phyloP scores from a whole-genome alignment of 2,329 filamentous ascomycete genomes.

The Pseudocercospora pini-densiflorae region DNA sequence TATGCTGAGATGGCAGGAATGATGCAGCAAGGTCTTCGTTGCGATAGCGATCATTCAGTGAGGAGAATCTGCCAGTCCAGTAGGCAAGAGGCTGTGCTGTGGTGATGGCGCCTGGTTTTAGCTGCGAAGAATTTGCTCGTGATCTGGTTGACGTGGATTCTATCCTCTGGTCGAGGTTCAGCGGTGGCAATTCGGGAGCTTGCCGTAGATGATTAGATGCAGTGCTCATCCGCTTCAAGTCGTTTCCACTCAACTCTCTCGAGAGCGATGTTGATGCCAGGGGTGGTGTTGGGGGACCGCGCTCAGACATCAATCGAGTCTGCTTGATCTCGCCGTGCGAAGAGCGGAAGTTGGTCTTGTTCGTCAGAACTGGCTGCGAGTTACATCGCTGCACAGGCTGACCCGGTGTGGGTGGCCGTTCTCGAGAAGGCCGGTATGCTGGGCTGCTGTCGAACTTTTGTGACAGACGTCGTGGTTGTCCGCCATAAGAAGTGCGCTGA shows the following conservation, averaged over 20 bases:
- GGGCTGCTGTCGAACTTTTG: conserved; percentile 35
- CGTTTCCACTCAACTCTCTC: neutral
- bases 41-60: conserved; percentile 60
- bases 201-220: conserved; percentile 10
- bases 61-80: conserved; percentile 66
- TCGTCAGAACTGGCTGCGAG: conserved; percentile 38
- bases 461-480: conserved; percentile 18
- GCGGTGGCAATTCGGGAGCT: conserved; percentile 12
- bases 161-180: neutral
- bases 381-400: conserved; percentile 37
- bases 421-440: conserved; percentile 28
- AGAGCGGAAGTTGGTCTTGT: conserved; percentile 30
- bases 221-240: conserved; percentile 13
- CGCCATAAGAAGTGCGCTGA: neutral
- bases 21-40: conserved; percentile 46
- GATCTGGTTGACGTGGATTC: conserved; percentile 1
- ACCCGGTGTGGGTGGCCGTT: conserved; percentile 29
- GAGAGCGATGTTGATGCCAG: conserved; percentile 29
- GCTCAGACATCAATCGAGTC: conserved; percentile 37
- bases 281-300: conserved; percentile 37
- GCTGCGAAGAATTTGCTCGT: conserved; percentile 12
- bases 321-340: conserved; percentile 38
- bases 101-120: conserved; percentile 22
- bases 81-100: conserved; percentile 52
- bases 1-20: conserved; percentile 52